Conservation (phyloP, 1,139 yeast genomes). For the Candida gigantensis region DNA sequence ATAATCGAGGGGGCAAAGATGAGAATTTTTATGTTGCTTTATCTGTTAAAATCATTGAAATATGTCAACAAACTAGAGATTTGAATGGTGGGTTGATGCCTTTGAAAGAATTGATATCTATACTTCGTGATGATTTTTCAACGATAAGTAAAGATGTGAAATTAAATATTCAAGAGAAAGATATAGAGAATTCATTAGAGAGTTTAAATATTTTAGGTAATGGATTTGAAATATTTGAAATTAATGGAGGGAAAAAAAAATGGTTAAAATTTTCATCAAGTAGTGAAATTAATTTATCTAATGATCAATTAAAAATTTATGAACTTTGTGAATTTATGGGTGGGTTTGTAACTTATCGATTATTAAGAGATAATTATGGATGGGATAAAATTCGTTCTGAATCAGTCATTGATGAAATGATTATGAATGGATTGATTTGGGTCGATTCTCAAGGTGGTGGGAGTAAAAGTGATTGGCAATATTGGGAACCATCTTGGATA, state of each 20-base stretch:
- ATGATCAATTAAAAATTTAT: conserved; percentile 68
- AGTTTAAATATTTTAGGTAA: conserved; percentile 31
- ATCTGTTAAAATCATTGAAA: conserved; percentile 71
- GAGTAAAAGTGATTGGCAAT: conserved; percentile 51
- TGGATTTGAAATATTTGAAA: conserved; percentile 37
- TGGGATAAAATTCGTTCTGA: conserved; percentile 70
- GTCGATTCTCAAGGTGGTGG: conserved; percentile 58
- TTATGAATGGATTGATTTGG: conserved; percentile 81
- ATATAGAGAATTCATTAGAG: conserved; percentile 22
- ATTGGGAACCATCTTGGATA: conserved; percentile 63
- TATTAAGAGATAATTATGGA: conserved; percentile 67
- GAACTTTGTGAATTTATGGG: conserved; percentile 74
- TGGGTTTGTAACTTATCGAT: conserved; percentile 60
- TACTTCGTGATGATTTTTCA: conserved; percentile 23
- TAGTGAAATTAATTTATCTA: conserved; percentile 34
- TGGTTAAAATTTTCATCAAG: conserved; percentile 46
- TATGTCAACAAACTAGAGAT: conserved; percentile 68
- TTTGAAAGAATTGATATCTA: conserved; percentile 54
- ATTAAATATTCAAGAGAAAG: conserved; percentile 20
- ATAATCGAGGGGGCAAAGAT: conserved; percentile 17
- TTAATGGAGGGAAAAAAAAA: conserved; percentile 34
- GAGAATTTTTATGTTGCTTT: conserved; percentile 61
- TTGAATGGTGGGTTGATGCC: conserved; percentile 81
- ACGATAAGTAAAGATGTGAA: conserved; percentile 17
- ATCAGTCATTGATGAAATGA: conserved; percentile 74